Percentiles rank a stretch among this genome's conserved stretches.
These are phyloP conservation scores for Dorcoceras hygrometricum DNA, from an alignment of 257 asterid genomes.

Conservation along the genomic window DNA sequence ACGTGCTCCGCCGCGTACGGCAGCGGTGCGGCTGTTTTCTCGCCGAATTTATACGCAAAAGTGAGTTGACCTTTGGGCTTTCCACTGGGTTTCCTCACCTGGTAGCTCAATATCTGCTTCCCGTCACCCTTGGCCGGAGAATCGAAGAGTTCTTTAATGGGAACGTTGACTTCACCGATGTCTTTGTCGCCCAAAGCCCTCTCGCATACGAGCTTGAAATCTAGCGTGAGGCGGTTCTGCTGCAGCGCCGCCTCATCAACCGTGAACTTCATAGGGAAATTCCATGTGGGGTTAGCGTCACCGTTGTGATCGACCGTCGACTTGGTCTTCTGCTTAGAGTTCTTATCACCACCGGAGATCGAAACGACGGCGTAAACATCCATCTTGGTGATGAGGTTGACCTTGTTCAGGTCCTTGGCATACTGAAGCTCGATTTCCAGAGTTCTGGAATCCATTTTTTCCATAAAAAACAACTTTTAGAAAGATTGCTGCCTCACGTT, in stretches of 20 bases:
- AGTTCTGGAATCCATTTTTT: constrained; percentile 38
- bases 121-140: constrained; percentile 35
- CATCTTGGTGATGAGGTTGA: constrained; percentile 43
- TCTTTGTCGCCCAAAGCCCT: constrained; percentile 58
- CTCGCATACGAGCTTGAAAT: constrained; percentile 47
- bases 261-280: constrained; percentile 54
- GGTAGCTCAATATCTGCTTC: constrained; percentile 55
- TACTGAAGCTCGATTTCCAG: constrained; percentile 35
- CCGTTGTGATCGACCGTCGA: constrained; percentile 37
- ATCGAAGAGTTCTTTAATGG: constrained; percentile 58
- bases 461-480: no score
- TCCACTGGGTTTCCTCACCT: constrained; percentile 72
- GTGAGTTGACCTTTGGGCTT: constrained; percentile 70
- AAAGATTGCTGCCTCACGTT: no score
- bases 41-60: constrained; percentile 56
- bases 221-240: constrained; percentile 57
- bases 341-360: constrained; percentile 27
- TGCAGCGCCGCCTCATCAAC: constrained; percentile 53
- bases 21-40: constrained; percentile 30
- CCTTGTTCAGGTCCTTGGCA: constrained; percentile 44
- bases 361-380: constrained; percentile 40
- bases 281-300: constrained; percentile 63
- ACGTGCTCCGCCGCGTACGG: constrained; percentile 22
- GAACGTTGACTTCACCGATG: constrained; percentile 67
- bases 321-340: constrained; percentile 26